Evolutionary conservation across 2,329 filamentous ascomycete genomes (phyloP).

Genomic region (Claviceps spartinae): DNA sequence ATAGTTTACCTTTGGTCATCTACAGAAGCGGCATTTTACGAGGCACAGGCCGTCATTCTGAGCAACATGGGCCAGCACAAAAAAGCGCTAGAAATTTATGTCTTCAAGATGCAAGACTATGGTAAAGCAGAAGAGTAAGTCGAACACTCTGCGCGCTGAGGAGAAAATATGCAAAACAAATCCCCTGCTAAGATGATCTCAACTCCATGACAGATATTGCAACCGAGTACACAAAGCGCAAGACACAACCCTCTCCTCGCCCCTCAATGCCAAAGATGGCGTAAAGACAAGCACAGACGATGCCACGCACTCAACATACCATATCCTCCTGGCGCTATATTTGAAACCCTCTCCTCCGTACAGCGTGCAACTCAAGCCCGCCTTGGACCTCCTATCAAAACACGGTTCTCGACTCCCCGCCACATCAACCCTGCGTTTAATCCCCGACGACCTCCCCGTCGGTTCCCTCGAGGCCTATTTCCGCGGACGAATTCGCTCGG

Average conservation of each 20-base stretch:
- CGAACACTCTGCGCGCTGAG: constrained; percentile 8
- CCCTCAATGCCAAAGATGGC: constrained; percentile 20
- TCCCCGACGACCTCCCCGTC: constrained; percentile 69
- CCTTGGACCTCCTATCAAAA: constrained; percentile 74
- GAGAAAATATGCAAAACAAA: neutral
- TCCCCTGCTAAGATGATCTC: constrained; percentile 5
- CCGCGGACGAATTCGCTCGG: constrained; percentile 73
- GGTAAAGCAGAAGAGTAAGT: constrained; percentile 81
- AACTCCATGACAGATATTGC: constrained; percentile 51
- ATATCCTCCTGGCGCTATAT: constrained; percentile 80
- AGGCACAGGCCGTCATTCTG: constrained; percentile 78
- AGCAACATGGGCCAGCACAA: constrained; percentile 93
- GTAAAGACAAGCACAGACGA: constrained; percentile 29
- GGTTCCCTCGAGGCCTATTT: constrained; percentile 80
- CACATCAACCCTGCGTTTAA: constrained; percentile 69
- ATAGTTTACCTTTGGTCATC: neutral
- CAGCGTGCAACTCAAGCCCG: constrained; percentile 59
- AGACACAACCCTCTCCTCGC: constrained; percentile 26
- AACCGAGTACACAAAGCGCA: constrained; percentile 64
- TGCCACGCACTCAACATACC: constrained; percentile 67
- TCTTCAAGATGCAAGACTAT: constrained; percentile 83
- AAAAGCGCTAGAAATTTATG: constrained; percentile 92
- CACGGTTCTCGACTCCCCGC: constrained; percentile 88
- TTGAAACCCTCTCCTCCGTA: constrained; percentile 66
- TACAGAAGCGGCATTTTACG: constrained; percentile 70